These are phyloP conservation scores for Chlorella sp. DNA, from an alignment of 139 green algal species.

Conservation along the genomic window DNA sequence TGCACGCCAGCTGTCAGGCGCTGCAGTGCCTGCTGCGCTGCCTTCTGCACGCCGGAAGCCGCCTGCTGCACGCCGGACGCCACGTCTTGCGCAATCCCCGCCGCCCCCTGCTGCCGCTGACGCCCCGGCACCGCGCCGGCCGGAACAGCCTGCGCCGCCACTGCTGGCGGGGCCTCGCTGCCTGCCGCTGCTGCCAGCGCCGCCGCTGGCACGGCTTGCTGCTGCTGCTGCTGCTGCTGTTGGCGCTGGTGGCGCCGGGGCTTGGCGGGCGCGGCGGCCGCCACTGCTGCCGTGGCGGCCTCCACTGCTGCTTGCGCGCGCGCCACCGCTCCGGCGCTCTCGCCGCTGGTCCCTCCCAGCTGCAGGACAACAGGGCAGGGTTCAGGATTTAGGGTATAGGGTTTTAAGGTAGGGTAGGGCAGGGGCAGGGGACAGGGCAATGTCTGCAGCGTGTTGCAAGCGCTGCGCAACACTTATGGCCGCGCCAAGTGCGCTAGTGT, in stretches of 20 bases:
- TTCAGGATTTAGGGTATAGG: no score
- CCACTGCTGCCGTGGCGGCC: not conserved
- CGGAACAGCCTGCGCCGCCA: not conserved
- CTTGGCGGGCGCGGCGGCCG: conserved; percentile 18
- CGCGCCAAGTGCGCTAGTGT: not conserved
- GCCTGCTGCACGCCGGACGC: not conserved
- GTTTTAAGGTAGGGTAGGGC: no score
- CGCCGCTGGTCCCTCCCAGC: not conserved
- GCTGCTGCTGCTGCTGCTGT: conserved; percentile 13
- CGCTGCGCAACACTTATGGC: not conserved
- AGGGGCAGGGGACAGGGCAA: not conserved
- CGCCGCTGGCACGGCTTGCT: not conserved
- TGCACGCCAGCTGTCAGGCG: not conserved
- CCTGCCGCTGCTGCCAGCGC: not conserved
- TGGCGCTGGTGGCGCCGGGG: conserved; percentile 5
- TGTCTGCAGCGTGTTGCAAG: not conserved
- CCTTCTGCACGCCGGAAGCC: not conserved
- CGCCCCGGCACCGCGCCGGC: not conserved
- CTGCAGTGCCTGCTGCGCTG: conserved; percentile 18
- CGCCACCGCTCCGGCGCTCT: not conserved
- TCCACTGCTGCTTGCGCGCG: not conserved
- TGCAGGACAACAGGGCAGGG: not conserved
- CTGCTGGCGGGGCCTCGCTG: not conserved
- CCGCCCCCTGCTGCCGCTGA: not conserved
- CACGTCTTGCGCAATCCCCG: not conserved